A percentile compares a stretch with the other conserved stretches of the same genome.
Conservation (phyloP, 306 rosid genomes). For the Dicorynia guianensis region DNA sequence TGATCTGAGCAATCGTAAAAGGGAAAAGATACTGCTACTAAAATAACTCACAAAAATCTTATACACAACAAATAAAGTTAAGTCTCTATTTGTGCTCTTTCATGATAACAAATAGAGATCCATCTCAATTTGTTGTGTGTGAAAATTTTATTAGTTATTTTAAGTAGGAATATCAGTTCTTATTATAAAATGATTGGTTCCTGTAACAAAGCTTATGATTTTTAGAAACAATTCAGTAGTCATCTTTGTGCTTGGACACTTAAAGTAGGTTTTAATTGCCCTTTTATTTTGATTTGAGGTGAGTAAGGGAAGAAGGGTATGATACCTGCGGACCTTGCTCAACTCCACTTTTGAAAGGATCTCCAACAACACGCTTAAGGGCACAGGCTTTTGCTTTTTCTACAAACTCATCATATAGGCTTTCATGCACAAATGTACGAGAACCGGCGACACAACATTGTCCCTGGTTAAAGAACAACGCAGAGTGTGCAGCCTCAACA, state of each 20-base stretch:
- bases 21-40: too few species aligned
- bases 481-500: constrained; percentile 74
- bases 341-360: constrained; percentile 72
- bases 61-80: too few species aligned
- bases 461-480: constrained; percentile 85
- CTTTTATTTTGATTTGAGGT: neutral
- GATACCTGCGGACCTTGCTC: constrained; percentile 95
- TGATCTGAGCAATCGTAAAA: neutral
- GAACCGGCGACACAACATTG: constrained; percentile 91
- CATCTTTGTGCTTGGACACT: neutral
- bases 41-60: too few species aligned
- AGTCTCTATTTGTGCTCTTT: too few species aligned
- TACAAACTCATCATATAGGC: constrained; percentile 67
- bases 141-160: too few species aligned
- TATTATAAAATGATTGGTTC: too few species aligned
- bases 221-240: neutral
- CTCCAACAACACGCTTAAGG: constrained; percentile 70
- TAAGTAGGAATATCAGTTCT: too few species aligned
- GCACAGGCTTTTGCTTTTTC: constrained; percentile 77
- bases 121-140: too few species aligned
- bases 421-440: constrained; percentile 84
- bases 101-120: too few species aligned
- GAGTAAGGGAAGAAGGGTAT: neutral
- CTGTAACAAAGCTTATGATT: neutral
- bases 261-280: neutral